Evolutionary conservation across 2,329 filamentous ascomycete species (phyloP).

Genomic region (Fusarium sp.): DNA sequence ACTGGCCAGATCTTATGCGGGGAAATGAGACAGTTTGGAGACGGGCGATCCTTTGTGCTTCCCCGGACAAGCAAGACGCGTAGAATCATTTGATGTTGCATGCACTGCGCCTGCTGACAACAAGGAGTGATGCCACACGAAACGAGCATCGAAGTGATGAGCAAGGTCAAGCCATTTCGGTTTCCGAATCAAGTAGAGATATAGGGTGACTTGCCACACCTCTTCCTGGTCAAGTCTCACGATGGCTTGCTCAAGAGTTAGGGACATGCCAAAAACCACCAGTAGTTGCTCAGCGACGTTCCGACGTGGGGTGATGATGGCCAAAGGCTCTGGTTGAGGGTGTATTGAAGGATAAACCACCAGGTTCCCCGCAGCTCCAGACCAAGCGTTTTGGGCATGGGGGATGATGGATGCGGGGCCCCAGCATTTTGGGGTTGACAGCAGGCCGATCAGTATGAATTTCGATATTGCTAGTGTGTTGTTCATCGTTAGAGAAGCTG

Average conservation of each 20-base stretch:
- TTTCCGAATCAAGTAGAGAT: background rate
- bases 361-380: constrained; percentile 1
- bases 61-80: background rate
- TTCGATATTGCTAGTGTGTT: background rate
- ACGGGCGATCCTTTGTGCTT: background rate
- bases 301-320: background rate
- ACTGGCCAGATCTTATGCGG: background rate
- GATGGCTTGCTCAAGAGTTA: background rate
- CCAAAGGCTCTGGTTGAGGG: background rate
- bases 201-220: background rate
- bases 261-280: background rate
- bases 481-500: background rate
- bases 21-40: background rate
- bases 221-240: background rate
- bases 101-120: background rate
- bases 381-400: background rate
- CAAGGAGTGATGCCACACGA: background rate
- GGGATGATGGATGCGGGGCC: constrained; percentile 2
- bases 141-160: background rate
- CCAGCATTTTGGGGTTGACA: background rate
- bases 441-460: background rate
- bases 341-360: background rate
- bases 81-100: background rate
- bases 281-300: background rate
- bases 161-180: background rate